Evolutionary conservation across 495 filamentous ascomycete genomes (phyloP), one percentile per base, ranked within the genome.

Genomic region (Aspergillus campestris): DNA sequence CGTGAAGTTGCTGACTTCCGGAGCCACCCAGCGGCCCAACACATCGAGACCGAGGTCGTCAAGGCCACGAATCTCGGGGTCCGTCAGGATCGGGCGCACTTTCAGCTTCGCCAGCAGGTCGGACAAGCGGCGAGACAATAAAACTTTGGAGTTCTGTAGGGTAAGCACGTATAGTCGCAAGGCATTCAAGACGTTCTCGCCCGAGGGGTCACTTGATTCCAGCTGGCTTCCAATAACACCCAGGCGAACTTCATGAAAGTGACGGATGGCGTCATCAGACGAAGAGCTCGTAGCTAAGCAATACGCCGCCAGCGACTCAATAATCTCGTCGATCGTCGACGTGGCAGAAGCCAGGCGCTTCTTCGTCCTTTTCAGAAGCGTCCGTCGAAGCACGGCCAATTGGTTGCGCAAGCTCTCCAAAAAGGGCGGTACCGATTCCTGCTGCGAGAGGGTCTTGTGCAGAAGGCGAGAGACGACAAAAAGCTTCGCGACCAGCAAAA

Each of bases 1-100:
- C 0, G 82, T 94, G 62, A 94, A 97, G 40, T 83, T 86, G 29
- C 75, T 76, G 29, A 96, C 84, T 40, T 94, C 88, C 9, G 88
- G 80, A 6, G 86, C 77, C 32, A 94, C 81, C 87, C 87, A 96
- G 33, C 77, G 73, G 42, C 80, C 81, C 51, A 91, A 80, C 31
- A 92, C 60, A 53, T 94, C 89, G n/a, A 98, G 65, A 31, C 86
- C 77, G 7, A 96, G 66, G 5, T 84, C 86, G 38, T 84, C 77
- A 14, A 92, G 49, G 0, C 57, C 64, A 29, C 69, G 69, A 9
- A 96, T 62, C 9, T 83, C 77, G 7, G 74, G 67, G 52, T 92
- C 84, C 8, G 79, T 74, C 28, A 95, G 64, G 10, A 97, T 65
- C 1, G 82, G 77, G 34, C 77, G 73, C 31, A 74, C 67, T 58